Base-by-base conservation (phyloP, 2,329 filamentous ascomycete genomes). In the Raffaelea deltoideospora region DNA sequence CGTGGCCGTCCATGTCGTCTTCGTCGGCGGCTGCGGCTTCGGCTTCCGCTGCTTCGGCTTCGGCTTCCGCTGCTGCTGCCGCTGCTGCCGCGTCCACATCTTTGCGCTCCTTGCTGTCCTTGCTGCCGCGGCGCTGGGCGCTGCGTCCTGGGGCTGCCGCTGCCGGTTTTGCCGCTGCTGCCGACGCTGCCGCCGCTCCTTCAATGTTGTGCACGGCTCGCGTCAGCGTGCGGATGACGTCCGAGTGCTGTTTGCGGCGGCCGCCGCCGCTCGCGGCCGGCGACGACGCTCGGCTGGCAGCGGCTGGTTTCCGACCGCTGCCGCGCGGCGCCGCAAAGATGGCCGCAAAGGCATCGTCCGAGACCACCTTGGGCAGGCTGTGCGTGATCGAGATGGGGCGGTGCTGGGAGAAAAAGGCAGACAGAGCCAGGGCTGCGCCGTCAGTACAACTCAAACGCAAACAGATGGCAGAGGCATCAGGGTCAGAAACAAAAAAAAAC, bases 381-480 rank as follows among this genome's bases (percentile, higher is more conserved):
- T 79, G 77, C 34, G 79, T 86, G 46, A 95, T 75, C 38, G 85
- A 93, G 51, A 98, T 88, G 32, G 90, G 90, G 43, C 90, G 78
- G 60, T 98, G 85, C 46, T 93, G 79, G 44, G 87, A 92, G 65
- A 96, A 96, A 68, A 98, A 96, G 34, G 80, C 80, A 8, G 88
- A 90, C 32, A 94, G 67, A 44, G 81, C 79, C 42, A 96, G 70
- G 52, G 92, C 90, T 96, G 37, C 15, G 18, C 34, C 34, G 40
- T 51, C 35, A 47, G 46, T 6, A 17, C n/a, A n/a, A n/a, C n/a
- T n/a, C n/a, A n/a, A n/a, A n/a, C n/a, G n/a, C n/a, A n/a, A n/a
- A n/a, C n/a, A n/a, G n/a, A n/a, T n/a, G n/a, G n/a, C n/a, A n/a
- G n/a, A n/a, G n/a, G n/a, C n/a, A n/a, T n/a, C 14, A 26, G 8